Conservation (phyloP, 1,139 yeast species). For the Neolecta irregularis region DNA sequence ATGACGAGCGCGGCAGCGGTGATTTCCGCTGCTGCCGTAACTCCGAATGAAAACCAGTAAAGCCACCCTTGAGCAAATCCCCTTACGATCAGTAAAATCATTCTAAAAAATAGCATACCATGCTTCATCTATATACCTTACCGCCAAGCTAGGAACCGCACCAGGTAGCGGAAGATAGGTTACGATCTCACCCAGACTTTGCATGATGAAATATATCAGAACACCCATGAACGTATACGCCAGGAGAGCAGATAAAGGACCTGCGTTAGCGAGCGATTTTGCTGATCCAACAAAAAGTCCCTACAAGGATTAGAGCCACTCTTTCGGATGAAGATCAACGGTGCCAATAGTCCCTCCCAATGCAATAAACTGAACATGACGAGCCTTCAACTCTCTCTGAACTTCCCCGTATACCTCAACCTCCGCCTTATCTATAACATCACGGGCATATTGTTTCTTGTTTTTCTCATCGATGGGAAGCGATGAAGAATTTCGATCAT, state of each 20-base stretch:
- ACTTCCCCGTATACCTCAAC: constrained; percentile 7
- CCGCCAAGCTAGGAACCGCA: too few relatives aligned
- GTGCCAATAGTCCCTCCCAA: constrained; percentile 40
- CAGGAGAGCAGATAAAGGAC: constrained; percentile 56
- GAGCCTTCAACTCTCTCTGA: constrained; percentile 28
- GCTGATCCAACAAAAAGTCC: constrained; percentile 41
- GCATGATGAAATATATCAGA: constrained; percentile 49
- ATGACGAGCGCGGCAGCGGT: constrained; percentile 26
- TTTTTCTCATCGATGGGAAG: too few relatives aligned
- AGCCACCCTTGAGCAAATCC: constrained; percentile 28
- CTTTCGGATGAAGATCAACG: too few relatives aligned
- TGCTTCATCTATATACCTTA: too few relatives aligned
- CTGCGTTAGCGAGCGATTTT: constrained; percentile 41
- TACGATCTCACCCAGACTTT: constrained; percentile 54
- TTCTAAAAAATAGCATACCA: too few relatives aligned
- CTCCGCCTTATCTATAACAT: too few relatives aligned
- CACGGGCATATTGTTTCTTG: too few relatives aligned
- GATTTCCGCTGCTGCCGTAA: constrained; percentile 27
- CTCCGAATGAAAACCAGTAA: constrained; percentile 26
- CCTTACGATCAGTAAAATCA: too few relatives aligned
- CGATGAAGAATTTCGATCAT: too few relatives aligned
- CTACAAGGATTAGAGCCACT: too few relatives aligned
- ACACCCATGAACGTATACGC: constrained; percentile 53
- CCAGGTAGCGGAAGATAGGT: background rate
- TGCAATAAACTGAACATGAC: constrained; percentile 37